Evolutionary conservation across 495 filamentous ascomycete genomes (phyloP).

Genomic region (Letharia lupina): DNA sequence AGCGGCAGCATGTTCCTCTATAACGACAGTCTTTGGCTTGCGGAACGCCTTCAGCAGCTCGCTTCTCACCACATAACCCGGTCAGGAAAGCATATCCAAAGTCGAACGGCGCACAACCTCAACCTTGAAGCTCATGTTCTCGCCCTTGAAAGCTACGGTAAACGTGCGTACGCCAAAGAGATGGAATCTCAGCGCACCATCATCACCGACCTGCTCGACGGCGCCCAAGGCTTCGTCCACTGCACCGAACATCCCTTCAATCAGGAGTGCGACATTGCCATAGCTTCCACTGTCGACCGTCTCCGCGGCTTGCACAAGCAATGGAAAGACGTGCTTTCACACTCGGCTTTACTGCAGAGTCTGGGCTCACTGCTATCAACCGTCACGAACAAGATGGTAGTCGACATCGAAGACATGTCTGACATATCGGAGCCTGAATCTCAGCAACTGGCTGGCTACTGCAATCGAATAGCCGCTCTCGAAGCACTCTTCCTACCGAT

Average conservation of each 20-base stretch:
- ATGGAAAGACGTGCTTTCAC: slow-evolving; percentile 75
- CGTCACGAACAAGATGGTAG: slow-evolving; percentile 68
- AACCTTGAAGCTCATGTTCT: slow-evolving; percentile 62
- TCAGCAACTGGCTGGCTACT: slow-evolving; percentile 63
- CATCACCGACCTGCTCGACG: slow-evolving; percentile 75
- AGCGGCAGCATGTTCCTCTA: slow-evolving; percentile 87
- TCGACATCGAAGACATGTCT: slow-evolving; percentile 75
- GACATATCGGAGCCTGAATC: slow-evolving; percentile 86
- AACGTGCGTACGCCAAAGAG: slow-evolving; percentile 76
- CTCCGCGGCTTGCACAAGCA: slow-evolving; percentile 58
- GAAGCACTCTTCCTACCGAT: slow-evolving; percentile 69
- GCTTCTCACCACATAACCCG: slow-evolving; percentile 20
- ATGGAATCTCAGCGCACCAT: slow-evolving; percentile 79
- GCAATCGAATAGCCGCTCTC: slow-evolving; percentile 59
- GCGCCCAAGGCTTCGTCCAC: slow-evolving; percentile 54
- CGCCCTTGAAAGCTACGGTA: slow-evolving; percentile 67
- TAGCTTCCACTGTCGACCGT: slow-evolving; percentile 58
- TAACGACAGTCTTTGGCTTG: slow-evolving; percentile 78
- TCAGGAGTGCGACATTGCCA: slow-evolving; percentile 58
- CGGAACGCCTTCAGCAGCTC: slow-evolving; percentile 59
- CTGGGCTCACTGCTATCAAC: slow-evolving; percentile 76
- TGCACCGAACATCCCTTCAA: slow-evolving; percentile 56
- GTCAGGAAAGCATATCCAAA: slow-evolving; percentile 7
- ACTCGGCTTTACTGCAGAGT: slow-evolving; percentile 75
- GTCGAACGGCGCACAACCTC: slow-evolving; percentile 38